Evolutionary conservation across 441 rosid genomes (phyloP), one percentile per base, ranked within the genome.

Genomic region (Populus tomentosa): DNA sequence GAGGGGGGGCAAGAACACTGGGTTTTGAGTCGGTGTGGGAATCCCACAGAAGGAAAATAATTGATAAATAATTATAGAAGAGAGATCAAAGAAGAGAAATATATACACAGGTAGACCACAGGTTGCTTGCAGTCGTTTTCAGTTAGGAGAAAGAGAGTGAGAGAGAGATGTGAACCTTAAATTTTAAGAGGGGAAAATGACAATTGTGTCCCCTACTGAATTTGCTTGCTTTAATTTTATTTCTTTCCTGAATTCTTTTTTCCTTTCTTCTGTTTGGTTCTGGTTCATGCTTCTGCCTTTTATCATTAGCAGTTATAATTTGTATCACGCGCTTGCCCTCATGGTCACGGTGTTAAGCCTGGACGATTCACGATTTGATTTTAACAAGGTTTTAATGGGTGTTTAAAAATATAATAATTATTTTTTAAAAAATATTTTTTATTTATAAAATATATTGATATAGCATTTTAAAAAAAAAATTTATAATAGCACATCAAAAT

Each of bases 61-160:
- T 69, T 64, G 50, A 69, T 69, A 62, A 30, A 69, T 21, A 28
- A 40, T 40, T 40, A 40, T 36, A 26, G 1, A 35, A 38, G 21
- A 69, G 77, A 72, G 56, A 46, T 46, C 56, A 46, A 13, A 46
- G 56, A 46, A 5, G 14, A 46, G 56, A 20, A 77, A 79, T 82
- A 84, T 68, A 62, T 35, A 64, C 78, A 72, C 72, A 82, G 86
- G 84, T 67, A 84, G 92, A 87, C 89, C 90, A 86, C 87, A 91
- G 87, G 91, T 85, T 88, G 91, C 89, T 90, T 84, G 91, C 91
- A 85, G 92, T 92, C 92, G 90, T 87, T 88, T 87, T 92, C 89
- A 79, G 90, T 85, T 87, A 61, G 69, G 69, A 38, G 61, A n/a
- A 67, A 46, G 56, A 46, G 56, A 13, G 56, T 3, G 56, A 46